phyloP scores from a whole-genome alignment of 2,329 filamentous ascomycete genomes.

The Westerdykella aurantiaca region DNA sequence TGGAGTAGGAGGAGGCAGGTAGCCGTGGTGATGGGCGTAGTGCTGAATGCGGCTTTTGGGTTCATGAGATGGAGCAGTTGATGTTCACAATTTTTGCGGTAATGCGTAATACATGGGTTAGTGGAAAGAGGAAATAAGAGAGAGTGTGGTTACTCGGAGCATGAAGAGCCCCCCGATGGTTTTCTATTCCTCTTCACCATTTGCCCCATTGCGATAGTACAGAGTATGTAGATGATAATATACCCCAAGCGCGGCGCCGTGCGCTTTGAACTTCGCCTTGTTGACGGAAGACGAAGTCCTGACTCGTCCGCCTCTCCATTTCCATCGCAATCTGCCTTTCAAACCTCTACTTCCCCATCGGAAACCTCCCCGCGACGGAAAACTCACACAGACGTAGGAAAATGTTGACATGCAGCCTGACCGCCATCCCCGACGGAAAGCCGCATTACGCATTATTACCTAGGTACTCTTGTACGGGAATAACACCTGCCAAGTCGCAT shows the following conservation, averaged over 20 bases:
- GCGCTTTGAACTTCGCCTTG: not conserved
- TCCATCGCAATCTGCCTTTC: no score
- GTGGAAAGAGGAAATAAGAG: no score
- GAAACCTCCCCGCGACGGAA: no score
- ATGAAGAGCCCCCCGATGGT: no score
- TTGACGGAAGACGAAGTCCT: not conserved
- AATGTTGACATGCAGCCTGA: no score
- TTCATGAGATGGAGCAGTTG: constrained; percentile 53
- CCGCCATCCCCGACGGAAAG: not conserved
- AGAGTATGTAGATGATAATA: not conserved
- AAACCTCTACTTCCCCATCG: no score
- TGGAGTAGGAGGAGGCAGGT: constrained; percentile 80
- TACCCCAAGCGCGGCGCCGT: not conserved
- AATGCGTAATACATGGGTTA: no score
- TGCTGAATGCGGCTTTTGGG: constrained; percentile 73
- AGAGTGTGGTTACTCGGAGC: not conserved
- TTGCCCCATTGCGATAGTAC: not conserved
- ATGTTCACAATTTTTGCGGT: no score
- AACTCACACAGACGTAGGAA: no score
- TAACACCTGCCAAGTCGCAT: not conserved
- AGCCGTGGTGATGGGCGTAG: constrained; percentile 77
- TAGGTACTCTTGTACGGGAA: not conserved
- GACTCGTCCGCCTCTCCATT: no score
- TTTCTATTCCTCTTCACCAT: not conserved
- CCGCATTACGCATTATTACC: no score